Evolutionary conservation across 2,329 filamentous ascomycete species (phyloP).

Genomic region (Sporothrix inflata): DNA sequence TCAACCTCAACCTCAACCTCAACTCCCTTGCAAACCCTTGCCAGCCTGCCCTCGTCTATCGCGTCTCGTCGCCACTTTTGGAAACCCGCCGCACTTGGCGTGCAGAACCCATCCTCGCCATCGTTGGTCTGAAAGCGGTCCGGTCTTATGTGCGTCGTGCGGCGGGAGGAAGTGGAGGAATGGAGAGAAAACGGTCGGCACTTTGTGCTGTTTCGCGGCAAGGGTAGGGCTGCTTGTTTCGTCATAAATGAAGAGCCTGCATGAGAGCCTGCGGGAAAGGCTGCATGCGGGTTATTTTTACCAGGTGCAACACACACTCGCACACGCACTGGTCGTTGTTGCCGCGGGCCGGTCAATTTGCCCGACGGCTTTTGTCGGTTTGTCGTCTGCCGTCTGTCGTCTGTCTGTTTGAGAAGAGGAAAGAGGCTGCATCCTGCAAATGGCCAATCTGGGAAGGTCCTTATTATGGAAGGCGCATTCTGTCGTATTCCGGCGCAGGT

Average conservation of each 20-base stretch:
- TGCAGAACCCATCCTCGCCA: background rate
- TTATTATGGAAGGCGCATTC: background rate
- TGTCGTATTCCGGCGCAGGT: background rate
- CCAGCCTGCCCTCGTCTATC: no score
- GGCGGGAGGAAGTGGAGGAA: background rate
- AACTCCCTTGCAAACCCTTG: no score
- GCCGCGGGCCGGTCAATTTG: background rate
- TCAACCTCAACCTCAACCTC: background rate
- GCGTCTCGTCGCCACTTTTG: constrained; percentile 14
- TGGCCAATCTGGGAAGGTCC: background rate
- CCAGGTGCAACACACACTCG: background rate
- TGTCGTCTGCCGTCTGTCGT: background rate
- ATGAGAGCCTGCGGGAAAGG: constrained; percentile 4
- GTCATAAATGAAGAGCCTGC: background rate
- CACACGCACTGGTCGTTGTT: background rate
- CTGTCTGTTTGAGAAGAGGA: background rate
- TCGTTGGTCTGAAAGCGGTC: background rate
- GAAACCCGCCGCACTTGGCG: background rate
- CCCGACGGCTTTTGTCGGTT: background rate
- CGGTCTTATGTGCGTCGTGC: background rate
- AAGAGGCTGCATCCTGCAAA: background rate
- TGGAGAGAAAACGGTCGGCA: background rate
- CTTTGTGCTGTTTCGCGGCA: background rate
- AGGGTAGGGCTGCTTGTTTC: background rate
- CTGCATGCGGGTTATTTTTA: constrained; percentile 16